Percentiles rank a stretch among this genome's conserved stretches.
These are phyloP conservation scores for Microstroma glucosiphilum DNA, from an alignment of 1,284 basidiomycete genomes.

Conservation along the genomic window DNA sequence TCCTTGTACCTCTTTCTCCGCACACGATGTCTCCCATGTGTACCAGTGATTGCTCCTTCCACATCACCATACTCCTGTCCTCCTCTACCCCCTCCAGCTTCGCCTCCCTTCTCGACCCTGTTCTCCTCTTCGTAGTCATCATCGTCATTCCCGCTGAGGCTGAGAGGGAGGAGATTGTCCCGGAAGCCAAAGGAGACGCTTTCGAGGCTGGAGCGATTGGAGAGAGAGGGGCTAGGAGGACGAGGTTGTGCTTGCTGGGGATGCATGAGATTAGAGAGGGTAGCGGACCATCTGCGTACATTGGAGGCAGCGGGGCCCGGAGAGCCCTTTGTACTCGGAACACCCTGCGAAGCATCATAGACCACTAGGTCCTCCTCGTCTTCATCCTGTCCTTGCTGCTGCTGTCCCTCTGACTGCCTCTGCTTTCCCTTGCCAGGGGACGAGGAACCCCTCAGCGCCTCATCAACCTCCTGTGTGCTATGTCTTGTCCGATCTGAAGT, in stretches of 20 bases:
- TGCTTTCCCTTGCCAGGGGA: not conserved
- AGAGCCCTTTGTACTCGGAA: no score
- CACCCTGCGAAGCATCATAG: not conserved
- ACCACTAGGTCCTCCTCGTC: not conserved
- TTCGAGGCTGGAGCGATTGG: constrained; percentile 22
- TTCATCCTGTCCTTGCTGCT: not conserved
- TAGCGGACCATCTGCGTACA: no score
- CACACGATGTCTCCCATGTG: not conserved
- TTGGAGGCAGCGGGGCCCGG: no score
- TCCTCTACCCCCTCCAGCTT: not conserved
- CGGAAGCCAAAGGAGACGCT: constrained; percentile 35
- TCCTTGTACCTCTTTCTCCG: not conserved
- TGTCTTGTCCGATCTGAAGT: not conserved
- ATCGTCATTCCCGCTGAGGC: constrained; percentile 28
- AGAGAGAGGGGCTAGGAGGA: not conserved
- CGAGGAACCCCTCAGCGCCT: not conserved
- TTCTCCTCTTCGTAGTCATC: constrained; percentile 12
- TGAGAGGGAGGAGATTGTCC: constrained; percentile 35
- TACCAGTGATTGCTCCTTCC: not conserved
- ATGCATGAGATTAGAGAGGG: no score
- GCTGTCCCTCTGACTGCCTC: not conserved
- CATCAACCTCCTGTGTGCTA: not conserved
- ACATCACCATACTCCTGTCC: constrained; percentile 9
- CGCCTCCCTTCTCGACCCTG: not conserved
- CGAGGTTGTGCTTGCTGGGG: not conserved